Conservation (phyloP, 129 eudicot genomes). For the Dittrichia graveolens region DNA sequence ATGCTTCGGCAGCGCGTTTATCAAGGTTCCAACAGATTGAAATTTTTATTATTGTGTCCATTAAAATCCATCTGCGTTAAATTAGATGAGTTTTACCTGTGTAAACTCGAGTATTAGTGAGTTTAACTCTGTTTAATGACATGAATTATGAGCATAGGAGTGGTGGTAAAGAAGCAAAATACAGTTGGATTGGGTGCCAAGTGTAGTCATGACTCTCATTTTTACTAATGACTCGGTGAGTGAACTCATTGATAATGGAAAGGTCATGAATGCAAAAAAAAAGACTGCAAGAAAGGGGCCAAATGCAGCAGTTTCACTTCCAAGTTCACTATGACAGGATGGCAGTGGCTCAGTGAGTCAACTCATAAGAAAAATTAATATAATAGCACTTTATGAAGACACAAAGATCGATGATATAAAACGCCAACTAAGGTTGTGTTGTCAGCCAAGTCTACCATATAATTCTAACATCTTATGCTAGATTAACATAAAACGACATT, state of each 20-base stretch:
- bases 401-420: neutral
- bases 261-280: neutral
- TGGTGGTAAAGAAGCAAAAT: conserved; percentile 8
- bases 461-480: neutral
- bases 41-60: conserved; percentile 1
- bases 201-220: no score
- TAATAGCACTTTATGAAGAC: neutral
- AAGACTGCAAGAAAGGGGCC: neutral
- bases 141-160: neutral
- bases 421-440: neutral
- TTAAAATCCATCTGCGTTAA: conserved; percentile 12
- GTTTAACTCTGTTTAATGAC: neutral
- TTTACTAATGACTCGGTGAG: neutral
- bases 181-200: conserved; percentile 16
- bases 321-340: neutral
- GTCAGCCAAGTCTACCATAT: neutral
- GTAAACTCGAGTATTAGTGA: neutral
- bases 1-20: conserved; percentile 20
- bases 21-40: conserved; percentile 34
- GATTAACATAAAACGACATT: neutral
- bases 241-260: neutral
- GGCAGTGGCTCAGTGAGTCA: conserved; percentile 16
- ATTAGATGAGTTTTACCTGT: neutral
- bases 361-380: neutral
- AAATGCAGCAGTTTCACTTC: neutral